Percentiles rank a stretch among this genome's conserved stretches.
Evolutionary conservation across 805 yeast genomes (phyloP).

Genomic region (Suhomyces kilbournensis): DNA sequence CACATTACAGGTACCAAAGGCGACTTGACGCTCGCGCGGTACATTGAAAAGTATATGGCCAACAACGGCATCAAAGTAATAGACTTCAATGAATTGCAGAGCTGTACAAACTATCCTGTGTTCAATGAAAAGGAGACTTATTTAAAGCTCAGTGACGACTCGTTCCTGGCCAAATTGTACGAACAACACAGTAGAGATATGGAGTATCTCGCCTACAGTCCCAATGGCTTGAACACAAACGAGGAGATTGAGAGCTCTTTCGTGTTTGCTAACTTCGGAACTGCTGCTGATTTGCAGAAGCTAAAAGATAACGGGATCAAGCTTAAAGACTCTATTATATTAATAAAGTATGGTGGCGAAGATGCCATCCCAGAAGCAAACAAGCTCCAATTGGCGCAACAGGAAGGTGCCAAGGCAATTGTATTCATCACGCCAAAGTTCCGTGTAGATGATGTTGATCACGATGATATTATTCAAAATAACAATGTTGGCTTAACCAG

Average conservation of each 20-base stretch:
- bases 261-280: constrained; percentile 69
- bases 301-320: constrained; percentile 38
- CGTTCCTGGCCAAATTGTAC: constrained; percentile 37
- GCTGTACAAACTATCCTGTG: constrained; percentile 65
- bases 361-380: constrained; percentile 30
- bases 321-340: constrained; percentile 48
- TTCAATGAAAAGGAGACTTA: constrained; percentile 24
- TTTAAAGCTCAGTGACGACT: constrained; percentile 29
- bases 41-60: constrained; percentile 55
- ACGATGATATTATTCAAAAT: constrained; percentile 47
- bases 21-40: constrained; percentile 68
- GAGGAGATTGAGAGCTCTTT: constrained; percentile 55
- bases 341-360: constrained; percentile 56
- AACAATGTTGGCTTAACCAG: constrained; percentile 59
- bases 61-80: constrained; percentile 54
- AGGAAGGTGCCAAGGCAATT: constrained; percentile 59
- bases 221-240: constrained; percentile 51
- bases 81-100: constrained; percentile 49
- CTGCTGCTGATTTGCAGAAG: constrained; percentile 47
- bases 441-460: constrained; percentile 9
- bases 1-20: constrained; percentile 89
- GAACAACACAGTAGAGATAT: constrained; percentile 30
- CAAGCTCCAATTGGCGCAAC: constrained; percentile 49
- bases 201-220: constrained; percentile 57
- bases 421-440: constrained; percentile 51